These are phyloP conservation scores for Lepidium africanum DNA, from an alignment of 345 rosid genomes.

Conservation along the genomic window DNA sequence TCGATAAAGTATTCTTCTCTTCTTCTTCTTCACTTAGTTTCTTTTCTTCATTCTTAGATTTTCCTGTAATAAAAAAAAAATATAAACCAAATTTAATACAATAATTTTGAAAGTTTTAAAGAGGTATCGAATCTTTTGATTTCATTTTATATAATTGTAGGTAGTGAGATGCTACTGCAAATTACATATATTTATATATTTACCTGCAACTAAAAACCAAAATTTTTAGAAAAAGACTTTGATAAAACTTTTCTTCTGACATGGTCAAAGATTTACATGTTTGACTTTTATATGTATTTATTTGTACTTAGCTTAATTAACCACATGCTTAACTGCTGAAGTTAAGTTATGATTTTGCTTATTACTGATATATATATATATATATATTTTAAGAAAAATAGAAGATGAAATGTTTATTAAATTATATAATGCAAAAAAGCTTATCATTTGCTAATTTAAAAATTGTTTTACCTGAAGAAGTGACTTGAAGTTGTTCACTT, in stretches of 20 bases:
- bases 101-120: neutral
- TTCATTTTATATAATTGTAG: neutral
- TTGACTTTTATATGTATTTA: neutral
- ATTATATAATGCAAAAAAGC: neutral
- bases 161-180: neutral
- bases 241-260: slow-evolving; percentile 9
- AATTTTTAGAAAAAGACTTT: neutral
- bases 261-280: slow-evolving; percentile 14
- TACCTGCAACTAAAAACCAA: neutral
- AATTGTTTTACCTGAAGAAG: slow-evolving; percentile 24
- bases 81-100: neutral
- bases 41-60: slow-evolving; percentile 8
- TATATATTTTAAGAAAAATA: neutral
- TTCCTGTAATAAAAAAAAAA: slow-evolving; percentile 13
- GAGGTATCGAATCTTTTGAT: neutral
- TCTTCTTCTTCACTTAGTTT: slow-evolving; percentile 29
- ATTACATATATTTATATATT: neutral
- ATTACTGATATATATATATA: neutral
- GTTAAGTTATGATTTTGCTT: neutral
- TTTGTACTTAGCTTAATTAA: slow-evolving; percentile 2
- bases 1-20: slow-evolving; percentile 32
- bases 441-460: neutral
- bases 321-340: neutral
- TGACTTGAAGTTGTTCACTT: slow-evolving; percentile 11
- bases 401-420: neutral